Conservation (phyloP, 768 basidiomycete genomes). For the Cyathus striatus region DNA sequence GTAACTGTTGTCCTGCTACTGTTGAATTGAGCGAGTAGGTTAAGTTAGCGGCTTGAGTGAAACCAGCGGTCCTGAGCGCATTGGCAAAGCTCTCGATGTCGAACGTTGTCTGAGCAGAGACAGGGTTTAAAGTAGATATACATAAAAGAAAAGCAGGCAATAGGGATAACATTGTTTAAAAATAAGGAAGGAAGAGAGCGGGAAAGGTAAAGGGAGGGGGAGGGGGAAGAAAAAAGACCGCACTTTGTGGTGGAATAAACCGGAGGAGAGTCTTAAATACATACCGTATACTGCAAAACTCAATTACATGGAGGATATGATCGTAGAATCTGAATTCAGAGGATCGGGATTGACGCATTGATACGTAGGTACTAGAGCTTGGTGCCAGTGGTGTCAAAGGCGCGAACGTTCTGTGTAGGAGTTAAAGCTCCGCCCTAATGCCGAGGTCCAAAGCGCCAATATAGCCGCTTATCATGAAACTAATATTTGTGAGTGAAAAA, state of each 20-base stretch:
- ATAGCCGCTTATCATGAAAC: neutral
- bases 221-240: neutral
- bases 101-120: slow-evolving; percentile 8
- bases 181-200: neutral
- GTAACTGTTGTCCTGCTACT: slow-evolving; percentile 33
- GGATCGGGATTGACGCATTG: too few species aligned
- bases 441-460: neutral
- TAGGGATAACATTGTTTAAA: neutral
- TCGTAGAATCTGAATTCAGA: too few species aligned
- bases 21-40: slow-evolving; percentile 38
- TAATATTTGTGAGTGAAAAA: neutral
- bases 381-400: too few species aligned
- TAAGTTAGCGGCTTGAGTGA: slow-evolving; percentile 34
- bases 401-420: neutral
- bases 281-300: too few species aligned
- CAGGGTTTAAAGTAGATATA: slow-evolving; percentile 8
- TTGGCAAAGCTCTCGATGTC: slow-evolving; percentile 25
- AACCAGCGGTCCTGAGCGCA: slow-evolving; percentile 31
- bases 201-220: neutral
- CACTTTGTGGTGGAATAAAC: neutral
- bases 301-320: too few species aligned
- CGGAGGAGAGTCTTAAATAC: too few species aligned
- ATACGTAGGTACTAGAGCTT: too few species aligned
- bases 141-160: slow-evolving; percentile 6
- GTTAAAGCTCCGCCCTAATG: neutral